Base-by-base conservation (phyloP, 2,329 filamentous ascomycete genomes). In the Trichoderma atrobrunneum region DNA sequence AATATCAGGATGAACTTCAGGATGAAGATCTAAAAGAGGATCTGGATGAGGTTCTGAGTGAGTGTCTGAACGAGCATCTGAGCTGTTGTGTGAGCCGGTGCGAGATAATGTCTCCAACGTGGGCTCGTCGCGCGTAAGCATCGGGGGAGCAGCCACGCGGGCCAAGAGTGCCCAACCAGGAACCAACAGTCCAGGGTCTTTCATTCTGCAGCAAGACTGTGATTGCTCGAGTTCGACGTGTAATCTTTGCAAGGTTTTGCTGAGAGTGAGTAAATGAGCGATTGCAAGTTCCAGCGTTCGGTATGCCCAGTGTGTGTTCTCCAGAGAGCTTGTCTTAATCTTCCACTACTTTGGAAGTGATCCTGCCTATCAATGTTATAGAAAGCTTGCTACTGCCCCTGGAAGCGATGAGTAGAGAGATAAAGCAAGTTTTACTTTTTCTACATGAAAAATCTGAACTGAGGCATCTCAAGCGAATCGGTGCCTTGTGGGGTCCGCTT, bases 101-200 rank as follows among this genome's bases (percentile, higher is more conserved):
- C 24, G 28, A 30, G 60, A 64, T n/a, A 30, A 14, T 7, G 21
- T 24, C 8, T 57, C 59, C n/a, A 60, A 5, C n/a, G 36, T 12
- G 7, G 60, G 59, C 30, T 70, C 43, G 11, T 62, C 28, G 36
- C 51, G 60, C 16, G 71, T 59, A 3, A 72, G 32, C 30, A 72
- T 36, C 5, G 64, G 70, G 16, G 64, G 61, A 59, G 63, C 64
- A 5, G 48, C 60, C 21, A 48, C 60, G 5, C 30, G 59, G 12
- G 59, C 26, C n/a, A 57, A 10, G 26, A 64, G 68, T 7, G 60
- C 43, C 68, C 68, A 70, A 11, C 43, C 43, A 24, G 68, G 68
- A 24, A 57, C 21, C 24, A 48, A 36, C 39, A 24, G 51, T 6
- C 36, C 59, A 3, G 12, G 39, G 4, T 70, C 60, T 34, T 70